Conservation (phyloP, 148 eudicot species). For the Chenopodium suecicum region DNA sequence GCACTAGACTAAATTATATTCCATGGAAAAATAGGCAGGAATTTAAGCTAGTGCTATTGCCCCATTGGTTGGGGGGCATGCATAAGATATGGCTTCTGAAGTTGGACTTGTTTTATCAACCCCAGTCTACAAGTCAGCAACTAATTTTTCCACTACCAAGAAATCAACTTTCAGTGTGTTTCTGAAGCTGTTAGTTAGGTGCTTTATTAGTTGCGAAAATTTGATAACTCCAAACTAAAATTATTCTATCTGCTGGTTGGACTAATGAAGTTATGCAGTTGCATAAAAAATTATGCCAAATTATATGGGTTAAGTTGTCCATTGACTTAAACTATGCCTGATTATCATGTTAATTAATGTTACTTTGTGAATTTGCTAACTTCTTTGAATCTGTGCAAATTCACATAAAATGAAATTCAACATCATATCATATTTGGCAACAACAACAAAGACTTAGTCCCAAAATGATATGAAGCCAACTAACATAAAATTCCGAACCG, state of each 20-base stretch:
- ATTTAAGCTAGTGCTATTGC: background rate
- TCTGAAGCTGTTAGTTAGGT: conserved; percentile 28
- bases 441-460: too few relatives aligned
- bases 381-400: background rate
- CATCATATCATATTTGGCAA: background rate
- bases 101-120: conserved; percentile 4
- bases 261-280: background rate
- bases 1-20: background rate
- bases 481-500: too few relatives aligned
- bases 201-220: conserved; percentile 12
- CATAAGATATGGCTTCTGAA: conserved; percentile 5
- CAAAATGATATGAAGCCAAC: too few relatives aligned
- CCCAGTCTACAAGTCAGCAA: conserved; percentile 29
- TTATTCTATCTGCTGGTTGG: background rate
- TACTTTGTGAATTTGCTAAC: background rate
- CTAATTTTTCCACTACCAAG: conserved; percentile 18
- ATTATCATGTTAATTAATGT: background rate
- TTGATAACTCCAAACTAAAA: background rate
- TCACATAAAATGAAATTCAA: background rate
- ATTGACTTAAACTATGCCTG: background rate
- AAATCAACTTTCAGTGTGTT: conserved; percentile 11
- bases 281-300: background rate
- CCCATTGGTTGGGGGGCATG: background rate
- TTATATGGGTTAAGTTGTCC: background rate
- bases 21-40: background rate